Percentiles rank a stretch among this genome's conserved stretches.
Evolutionary conservation across 139 green algal genomes (phyloP).

Genomic region (Mesotaenium endlicherianum): DNA sequence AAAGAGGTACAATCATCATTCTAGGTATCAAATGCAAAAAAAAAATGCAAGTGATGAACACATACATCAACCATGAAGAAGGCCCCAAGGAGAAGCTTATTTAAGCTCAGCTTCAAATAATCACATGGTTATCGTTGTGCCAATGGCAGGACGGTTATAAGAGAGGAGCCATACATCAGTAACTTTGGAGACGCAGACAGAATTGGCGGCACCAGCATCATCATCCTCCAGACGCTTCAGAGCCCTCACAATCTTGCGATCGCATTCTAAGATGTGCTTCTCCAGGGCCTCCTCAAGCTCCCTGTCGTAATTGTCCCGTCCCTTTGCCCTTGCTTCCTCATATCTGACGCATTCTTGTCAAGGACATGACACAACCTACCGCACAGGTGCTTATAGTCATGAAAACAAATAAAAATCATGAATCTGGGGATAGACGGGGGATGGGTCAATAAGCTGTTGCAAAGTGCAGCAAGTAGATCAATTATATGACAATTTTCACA

Average conservation of each 20-base stretch:
- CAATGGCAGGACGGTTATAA: too few relatives aligned
- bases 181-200: slow-evolving; percentile 21
- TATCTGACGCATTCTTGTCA: slow-evolving; percentile 24
- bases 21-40: background rate
- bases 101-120: background rate
- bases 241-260: slow-evolving; percentile 45
- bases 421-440: background rate
- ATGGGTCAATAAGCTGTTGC: background rate
- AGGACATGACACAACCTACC: background rate
- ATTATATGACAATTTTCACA: background rate
- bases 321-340: slow-evolving; percentile 36
- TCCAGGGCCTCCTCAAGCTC: slow-evolving; percentile 48
- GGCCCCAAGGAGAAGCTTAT: background rate
- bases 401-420: background rate
- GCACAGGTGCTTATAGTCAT: background rate
- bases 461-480: background rate
- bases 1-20: too few relatives aligned
- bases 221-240: slow-evolving; percentile 50
- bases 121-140: background rate
- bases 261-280: slow-evolving; percentile 46
- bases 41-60: background rate
- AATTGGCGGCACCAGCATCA: slow-evolving; percentile 16
- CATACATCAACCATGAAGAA: background rate
- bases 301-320: slow-evolving; percentile 41
- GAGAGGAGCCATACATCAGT: slow-evolving; percentile 34